These are phyloP conservation scores for Lactarius quietus DNA, from an alignment of 768 basidiomycete species.

Conservation along the genomic window DNA sequence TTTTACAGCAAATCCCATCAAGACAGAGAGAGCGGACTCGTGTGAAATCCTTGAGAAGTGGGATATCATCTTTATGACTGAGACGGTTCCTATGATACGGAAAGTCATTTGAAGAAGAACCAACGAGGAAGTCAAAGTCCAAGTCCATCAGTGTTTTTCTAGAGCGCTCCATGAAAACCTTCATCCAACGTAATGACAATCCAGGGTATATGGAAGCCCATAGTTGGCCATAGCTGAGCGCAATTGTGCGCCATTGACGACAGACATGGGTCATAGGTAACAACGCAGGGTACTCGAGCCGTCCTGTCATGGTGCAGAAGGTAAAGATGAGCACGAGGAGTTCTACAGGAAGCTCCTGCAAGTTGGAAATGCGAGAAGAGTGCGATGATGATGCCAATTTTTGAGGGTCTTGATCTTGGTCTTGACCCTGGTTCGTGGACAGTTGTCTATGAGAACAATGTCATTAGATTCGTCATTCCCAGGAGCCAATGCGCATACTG, in stretches of 20 bases:
- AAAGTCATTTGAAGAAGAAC: not conserved
- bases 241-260: not conserved
- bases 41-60: not conserved
- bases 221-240: not conserved
- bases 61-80: not conserved
- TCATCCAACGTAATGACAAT: not conserved
- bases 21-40: not conserved
- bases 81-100: not conserved
- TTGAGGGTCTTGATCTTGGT: not conserved
- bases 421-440: not conserved
- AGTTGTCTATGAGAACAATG: not conserved
- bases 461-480: not conserved
- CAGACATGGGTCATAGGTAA: not conserved
- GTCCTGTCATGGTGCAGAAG: not conserved
- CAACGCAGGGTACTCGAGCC: not conserved
- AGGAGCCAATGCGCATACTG: not conserved
- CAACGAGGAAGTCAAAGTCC: not conserved
- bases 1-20: not conserved
- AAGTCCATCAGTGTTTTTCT: not conserved
- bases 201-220: not conserved
- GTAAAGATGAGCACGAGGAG: not conserved
- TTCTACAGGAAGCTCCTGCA: not conserved
- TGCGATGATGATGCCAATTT: not conserved
- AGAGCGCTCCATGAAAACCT: slow-evolving; percentile 1
- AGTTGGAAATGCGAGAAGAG: too few relatives aligned